These are phyloP conservation scores for Ascochyta viciae-villosae DNA, from an alignment of 2,329 filamentous ascomycete genomes.

Conservation along the genomic window DNA sequence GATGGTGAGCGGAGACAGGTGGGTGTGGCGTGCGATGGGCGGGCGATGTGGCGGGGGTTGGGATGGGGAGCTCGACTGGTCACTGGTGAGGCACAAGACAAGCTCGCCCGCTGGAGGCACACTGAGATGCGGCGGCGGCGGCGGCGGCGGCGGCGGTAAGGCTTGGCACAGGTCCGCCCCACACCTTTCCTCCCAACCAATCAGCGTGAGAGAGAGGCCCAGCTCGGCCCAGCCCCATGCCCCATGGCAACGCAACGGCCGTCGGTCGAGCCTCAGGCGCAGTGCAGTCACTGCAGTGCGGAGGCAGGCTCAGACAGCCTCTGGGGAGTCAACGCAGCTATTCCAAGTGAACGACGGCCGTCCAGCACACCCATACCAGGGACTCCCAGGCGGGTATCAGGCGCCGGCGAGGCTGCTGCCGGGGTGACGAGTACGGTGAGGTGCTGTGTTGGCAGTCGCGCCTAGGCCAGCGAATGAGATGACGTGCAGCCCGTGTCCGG, in stretches of 20 bases:
- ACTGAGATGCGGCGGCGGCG: constrained; percentile 8
- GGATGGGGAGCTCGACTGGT: constrained; percentile 18
- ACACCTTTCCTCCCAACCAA: neutral
- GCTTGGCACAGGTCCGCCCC: neutral
- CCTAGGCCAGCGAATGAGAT: constrained; percentile 35
- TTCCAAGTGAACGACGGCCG: neutral
- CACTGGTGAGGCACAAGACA: constrained; percentile 14
- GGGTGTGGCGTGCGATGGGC: constrained; percentile 2
- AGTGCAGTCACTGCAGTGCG: neutral
- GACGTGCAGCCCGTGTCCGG: constrained; percentile 28
- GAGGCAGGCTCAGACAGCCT: neutral
- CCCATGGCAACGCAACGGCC: constrained; percentile 15
- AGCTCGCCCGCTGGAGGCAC: constrained; percentile 21
- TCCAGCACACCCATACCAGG: neutral
- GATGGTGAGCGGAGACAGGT: too few species aligned
- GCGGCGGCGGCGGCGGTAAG: too few species aligned
- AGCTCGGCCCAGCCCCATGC: neutral
- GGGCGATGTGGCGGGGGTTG: constrained; percentile 16
- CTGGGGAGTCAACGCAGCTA: neutral
- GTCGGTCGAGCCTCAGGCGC: neutral
- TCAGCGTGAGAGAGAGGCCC: neutral
- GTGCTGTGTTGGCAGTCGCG: constrained; percentile 38
- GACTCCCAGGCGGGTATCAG: neutral
- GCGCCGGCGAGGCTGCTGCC: constrained; percentile 32
- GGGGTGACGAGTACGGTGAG: constrained; percentile 30